Evolutionary conservation across 2,329 filamentous ascomycete species (phyloP).

Genomic region (Phaeosphaeriaceae sp.): DNA sequence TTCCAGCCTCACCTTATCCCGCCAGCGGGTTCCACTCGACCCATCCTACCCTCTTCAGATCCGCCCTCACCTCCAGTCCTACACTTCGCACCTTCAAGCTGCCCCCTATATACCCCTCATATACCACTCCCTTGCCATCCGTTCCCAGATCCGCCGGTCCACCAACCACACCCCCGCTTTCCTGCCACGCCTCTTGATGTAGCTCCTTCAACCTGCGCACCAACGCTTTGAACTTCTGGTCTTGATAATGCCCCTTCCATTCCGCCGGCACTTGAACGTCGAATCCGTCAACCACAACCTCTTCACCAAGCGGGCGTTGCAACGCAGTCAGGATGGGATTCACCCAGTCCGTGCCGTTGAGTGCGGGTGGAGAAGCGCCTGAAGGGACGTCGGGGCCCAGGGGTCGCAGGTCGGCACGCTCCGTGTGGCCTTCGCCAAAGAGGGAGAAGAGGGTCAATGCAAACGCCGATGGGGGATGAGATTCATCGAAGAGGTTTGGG

Average conservation of each 20-base stretch:
- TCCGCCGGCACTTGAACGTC: conserved; percentile 32
- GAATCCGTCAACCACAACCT: conserved; percentile 39
- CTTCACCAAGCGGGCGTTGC: conserved; percentile 29
- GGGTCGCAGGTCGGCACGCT: conserved; percentile 34
- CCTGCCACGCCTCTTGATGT: conserved; percentile 21
- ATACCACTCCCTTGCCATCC: conserved; percentile 29
- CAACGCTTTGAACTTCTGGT: conserved; percentile 20
- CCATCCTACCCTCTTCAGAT: neutral
- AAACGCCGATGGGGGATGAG: conserved; percentile 22
- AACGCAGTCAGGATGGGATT: neutral
- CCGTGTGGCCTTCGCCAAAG: conserved; percentile 32
- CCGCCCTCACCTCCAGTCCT: neutral
- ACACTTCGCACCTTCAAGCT: conserved; percentile 5
- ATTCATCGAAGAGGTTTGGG: conserved; percentile 32
- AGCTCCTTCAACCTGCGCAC: conserved; percentile 25
- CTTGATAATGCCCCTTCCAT: conserved; percentile 36
- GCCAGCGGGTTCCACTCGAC: neutral
- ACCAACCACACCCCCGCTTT: conserved; percentile 19
- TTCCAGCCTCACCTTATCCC: too few species aligned
- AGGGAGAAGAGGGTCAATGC: conserved; percentile 35
- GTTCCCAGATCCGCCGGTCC: conserved; percentile 26
- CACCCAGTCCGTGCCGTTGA: conserved; percentile 19
- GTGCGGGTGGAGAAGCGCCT: conserved; percentile 18
- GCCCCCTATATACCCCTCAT: conserved; percentile 21
- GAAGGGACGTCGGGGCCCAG: conserved; percentile 42